Percentiles rank a stretch among this genome's conserved stretches.
phyloP scores from a whole-genome alignment of 768 basidiomycete species.

The Goffeauzyma gilvescens region DNA sequence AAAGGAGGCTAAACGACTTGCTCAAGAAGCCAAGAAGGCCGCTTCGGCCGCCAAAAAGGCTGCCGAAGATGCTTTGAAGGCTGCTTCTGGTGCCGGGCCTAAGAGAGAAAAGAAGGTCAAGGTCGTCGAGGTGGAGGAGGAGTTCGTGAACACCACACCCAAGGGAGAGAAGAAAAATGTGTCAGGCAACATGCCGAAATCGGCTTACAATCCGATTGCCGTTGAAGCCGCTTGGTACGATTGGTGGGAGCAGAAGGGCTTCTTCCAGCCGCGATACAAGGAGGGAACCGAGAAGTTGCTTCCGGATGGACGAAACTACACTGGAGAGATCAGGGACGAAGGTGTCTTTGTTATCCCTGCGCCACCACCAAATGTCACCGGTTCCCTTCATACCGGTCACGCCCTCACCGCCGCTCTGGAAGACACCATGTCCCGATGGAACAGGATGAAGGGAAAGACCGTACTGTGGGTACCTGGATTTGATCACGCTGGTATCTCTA shows the following conservation, averaged over 20 bases:
- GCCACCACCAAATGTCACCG: constrained; percentile 94
- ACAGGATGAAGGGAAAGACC: constrained; percentile 86
- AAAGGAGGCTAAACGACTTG: constrained; percentile 56
- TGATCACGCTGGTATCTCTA: constrained; percentile 96
- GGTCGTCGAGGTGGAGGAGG: constrained; percentile 50
- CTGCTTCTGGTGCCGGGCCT: constrained; percentile 29
- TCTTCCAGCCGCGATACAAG: constrained; percentile 49
- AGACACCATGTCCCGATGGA: constrained; percentile 77
- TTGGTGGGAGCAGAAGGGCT: constrained; percentile 85
- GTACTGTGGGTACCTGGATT: constrained; percentile 83
- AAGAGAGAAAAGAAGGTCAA: constrained; percentile 51
- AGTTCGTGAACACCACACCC: constrained; percentile 71
- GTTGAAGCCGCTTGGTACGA: constrained; percentile 95
- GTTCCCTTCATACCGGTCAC: constrained; percentile 85
- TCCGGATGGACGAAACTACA: constrained; percentile 35
- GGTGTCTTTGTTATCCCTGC: constrained; percentile 66
- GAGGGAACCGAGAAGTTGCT: constrained; percentile 34
- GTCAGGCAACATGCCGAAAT: constrained; percentile 56
- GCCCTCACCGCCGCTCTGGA: constrained; percentile 81
- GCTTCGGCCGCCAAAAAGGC: constrained; percentile 35
- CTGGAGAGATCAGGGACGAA: constrained; percentile 39
- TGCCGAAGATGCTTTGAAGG: constrained; percentile 28
- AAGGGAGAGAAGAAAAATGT: constrained; percentile 89
- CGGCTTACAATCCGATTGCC: constrained; percentile 85
- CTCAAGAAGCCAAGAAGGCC: constrained; percentile 37